Evolutionary conservation across 148 eudicot species (phyloP).

Genomic region (Cornus kousa): DNA sequence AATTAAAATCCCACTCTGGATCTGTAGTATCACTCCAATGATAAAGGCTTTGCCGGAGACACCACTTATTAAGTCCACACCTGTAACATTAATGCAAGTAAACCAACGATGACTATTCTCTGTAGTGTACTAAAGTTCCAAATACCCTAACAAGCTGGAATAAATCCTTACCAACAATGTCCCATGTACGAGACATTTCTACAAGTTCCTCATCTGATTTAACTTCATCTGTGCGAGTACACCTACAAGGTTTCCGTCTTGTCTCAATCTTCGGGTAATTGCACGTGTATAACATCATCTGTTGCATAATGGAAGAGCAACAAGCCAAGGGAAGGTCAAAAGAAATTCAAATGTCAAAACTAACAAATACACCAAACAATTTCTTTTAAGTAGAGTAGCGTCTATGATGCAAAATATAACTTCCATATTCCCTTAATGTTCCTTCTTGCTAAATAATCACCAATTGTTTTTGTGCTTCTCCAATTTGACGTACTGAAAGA

Average conservation of each 20-base stretch:
- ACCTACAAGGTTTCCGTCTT: slow-evolving; percentile 98
- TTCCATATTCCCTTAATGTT: slow-evolving; percentile 96
- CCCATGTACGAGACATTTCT: slow-evolving; percentile 82
- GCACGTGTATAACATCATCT: slow-evolving; percentile 98
- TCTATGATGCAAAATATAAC: slow-evolving; percentile 20
- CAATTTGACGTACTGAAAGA: slow-evolving; percentile 78
- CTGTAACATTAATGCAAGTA: slow-evolving; percentile 35
- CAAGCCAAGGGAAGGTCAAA: slow-evolving; percentile 7
- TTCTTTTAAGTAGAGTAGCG: no score
- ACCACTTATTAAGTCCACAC: slow-evolving; percentile 87
- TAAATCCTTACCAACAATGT: slow-evolving; percentile 71
- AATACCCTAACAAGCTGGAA: neutral
- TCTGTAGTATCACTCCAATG: slow-evolving; percentile 78
- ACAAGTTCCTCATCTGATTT: slow-evolving; percentile 82
- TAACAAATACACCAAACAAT: neutral
- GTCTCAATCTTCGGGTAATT: slow-evolving; percentile 85
- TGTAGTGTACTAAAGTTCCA: neutral
- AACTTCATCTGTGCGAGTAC: slow-evolving; percentile 81
- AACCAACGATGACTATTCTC: neutral
- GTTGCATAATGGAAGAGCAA: slow-evolving; percentile 15
- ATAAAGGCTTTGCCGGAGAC: slow-evolving; percentile 74
- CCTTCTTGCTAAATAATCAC: slow-evolving; percentile 72
- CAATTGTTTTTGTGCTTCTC: slow-evolving; percentile 79
- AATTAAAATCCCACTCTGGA: slow-evolving; percentile 73
- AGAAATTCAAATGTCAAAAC: neutral